Base-by-base conservation (phyloP, 345 rosid species). In the Cardiospermum halicacabum region DNA sequence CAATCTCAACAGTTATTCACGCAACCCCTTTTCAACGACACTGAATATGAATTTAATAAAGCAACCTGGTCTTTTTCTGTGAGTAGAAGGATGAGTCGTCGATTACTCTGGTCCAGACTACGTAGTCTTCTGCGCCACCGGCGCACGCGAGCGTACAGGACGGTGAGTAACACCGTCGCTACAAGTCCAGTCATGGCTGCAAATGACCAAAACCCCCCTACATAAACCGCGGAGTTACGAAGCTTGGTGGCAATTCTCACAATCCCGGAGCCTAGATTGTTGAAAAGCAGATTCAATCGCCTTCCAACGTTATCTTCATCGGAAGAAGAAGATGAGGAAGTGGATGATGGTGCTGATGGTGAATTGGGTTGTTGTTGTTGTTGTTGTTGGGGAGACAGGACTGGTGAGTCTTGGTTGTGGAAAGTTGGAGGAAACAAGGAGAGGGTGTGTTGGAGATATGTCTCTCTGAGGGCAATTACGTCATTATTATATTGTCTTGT, bases 31-130 rank as follows among this genome's bases (percentile, higher is more conserved):
- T 43, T 43, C 21, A 43, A 43, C 49, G 7, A 43, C 4, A 15
- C 10, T 43, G 49, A 43, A 39, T 39, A 9, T 39, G 43, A 9
- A 39, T 9, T 39, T 39, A 39, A 3, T 9, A 11, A 39, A 6
- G 49, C 15, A 43, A 58, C 89, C 81, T 76, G 72, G 68, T 85
- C 85, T 71, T 74, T 82, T 65, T 80, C 86, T 69, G 59, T 76
- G 68, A 85, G 26, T 27, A 76, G 53, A 34, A 63, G 67, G 4
- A 50, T 32, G 32, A 78, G 59, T 12, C 54, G 69, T 11, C 55
- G 68, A 30, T 71, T 67, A 56, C 62, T 56, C 62, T 70, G 72
- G 56, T 67, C 68, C 63, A 56, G 59, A 31, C n/a, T n/a, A n/a
- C 42, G 21, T 13, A 71, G 21, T 60, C 69, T 34, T 22, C 54